Base-by-base conservation (phyloP, 441 rosid species). In the Jatropha podagrica region DNA sequence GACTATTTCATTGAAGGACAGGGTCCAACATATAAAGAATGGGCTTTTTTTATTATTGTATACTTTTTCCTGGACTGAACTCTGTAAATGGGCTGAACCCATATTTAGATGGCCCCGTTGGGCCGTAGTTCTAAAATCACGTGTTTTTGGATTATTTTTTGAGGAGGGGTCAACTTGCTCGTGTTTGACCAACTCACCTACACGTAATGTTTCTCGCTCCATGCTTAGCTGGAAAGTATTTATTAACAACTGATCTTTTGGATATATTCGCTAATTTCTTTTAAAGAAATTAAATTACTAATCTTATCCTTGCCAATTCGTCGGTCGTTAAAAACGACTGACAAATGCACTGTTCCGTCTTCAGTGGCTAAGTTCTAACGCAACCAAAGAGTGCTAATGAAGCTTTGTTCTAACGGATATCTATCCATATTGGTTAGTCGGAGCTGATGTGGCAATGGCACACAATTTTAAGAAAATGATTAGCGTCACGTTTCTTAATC, bases 371-470 rank as follows among this genome's bases (percentile, higher is more conserved):
- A 32, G 0, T 32, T 32, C 32, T 32, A 32, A 32, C 32, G 1
- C 32, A 32, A 32, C 32, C 32, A 2, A 32, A 32, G 32, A 32
- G 2, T 32, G 32, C 32, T 32, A 32, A 32, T 32, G 23, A 23
- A 23, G 23, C 23, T 23, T 23, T 23, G 23, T 23, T 23, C 23
- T 15, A 15, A 52, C n/a, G 18, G 13, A 52, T 52, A 18, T 55
- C 26, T 55, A 55, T 55, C 60, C 10, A 55, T 2, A 5, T 40
- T 11, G 17, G 12, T 46, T 46, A 46, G 11, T 13, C 8, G 3
- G 7, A 56, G 32, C 40, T 59, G 66, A 72, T 32, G 56, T 60
- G 66, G 66, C 51, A 14, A 20, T 23, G 51, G 65, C 74, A 59
- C 67, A 26, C 65, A 51, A 0, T 51, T 41, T 32, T 51, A 51